Base-by-base conservation (phyloP, 768 basidiomycete genomes). In the Fomitopsis pulvina region DNA sequence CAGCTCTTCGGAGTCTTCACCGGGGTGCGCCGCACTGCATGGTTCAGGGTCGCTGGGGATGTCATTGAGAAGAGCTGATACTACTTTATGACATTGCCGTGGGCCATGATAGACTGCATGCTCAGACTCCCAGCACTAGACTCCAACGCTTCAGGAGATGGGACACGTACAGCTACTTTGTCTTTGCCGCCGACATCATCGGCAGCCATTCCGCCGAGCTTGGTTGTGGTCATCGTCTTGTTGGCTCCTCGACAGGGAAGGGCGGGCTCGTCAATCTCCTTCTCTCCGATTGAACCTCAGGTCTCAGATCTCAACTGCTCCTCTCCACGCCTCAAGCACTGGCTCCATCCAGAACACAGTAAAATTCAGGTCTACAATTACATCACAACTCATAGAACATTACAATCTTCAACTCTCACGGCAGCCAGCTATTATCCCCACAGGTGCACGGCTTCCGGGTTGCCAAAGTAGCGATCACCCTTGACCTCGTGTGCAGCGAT, bases 1-100 rank as follows among this genome's bases (percentile, higher is more conserved):
- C 8, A 76, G 76, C 28, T 78, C 71, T 47, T n/a, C n/a, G n/a
- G n/a, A n/a, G n/a, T n/a, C n/a, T n/a, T 80, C 80, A 49, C 85
- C 82, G 1, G 78, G 66, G 28, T 73, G 11, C 71, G 68, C 18
- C 10, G 28, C 10, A 20, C 37, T 37, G 38, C 11, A 25, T 29
- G 25, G 30, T 16, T 18, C 14, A 34, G 16, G 18, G 27, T 9
- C 10, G 30, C 30, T 47, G 28, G 45, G 16, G 4, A 34, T 20
- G 28, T 18, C 22, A 20, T 18, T 18, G 28, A 6, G 18, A 18
- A 7, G 21, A 43, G 18, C 42, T 5, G 24, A 27, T 29, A 20
- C 20, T 22, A 37, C 1, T 60, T 68, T 48, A 55, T 79, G 79
- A 83, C 71, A 82, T 76, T 59, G 73, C 65, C 78, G 80, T 78